Evolutionary conservation across 371 early-diverging fungal genomes (phyloP), one percentile per base, ranked within the genome.

Genomic region (Synchytrium microbalum): DNA sequence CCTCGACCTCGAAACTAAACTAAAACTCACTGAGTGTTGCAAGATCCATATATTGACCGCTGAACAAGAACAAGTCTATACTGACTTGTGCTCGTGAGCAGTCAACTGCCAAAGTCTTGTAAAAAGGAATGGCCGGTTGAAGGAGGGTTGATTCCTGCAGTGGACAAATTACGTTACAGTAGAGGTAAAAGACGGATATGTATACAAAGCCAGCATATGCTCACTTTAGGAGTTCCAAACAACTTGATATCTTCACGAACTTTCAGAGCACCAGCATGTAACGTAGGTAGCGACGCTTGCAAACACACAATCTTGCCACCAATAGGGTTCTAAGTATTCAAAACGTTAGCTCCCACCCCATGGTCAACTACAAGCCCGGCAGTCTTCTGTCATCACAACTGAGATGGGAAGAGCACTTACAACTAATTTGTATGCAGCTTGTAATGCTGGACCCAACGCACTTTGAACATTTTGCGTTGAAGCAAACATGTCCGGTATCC

Each of bases 51-150:
- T 92, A 91, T 67, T 91, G 88, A 14, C 71, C 66, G 52, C 93
- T 90, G 76, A 99, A 92, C 54, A 96, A 75, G 70, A 98, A 89
- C 76, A 95, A 84, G 69, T 98, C 98, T 19, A 98, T 86, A 28
- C 90, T 86, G 56, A 99, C 88, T 69, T 96, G 95, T 1, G 87
- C 79, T 23, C 90, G 87, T 25, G 95, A 89, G 72, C 97, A 93
- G 58, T 92, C 90, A 0, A 91, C 90, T 8, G 98, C 96, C 68
- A 95, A 86, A 28, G 84, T 80, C 78, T 98, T 96, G 84, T 98
- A 99, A 73, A 94, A 97, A 0, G 79, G 77, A 24, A 83, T 84
- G 26, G 89, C 85, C 10, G 96, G 85, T 65, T 91, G 88, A 33
- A 96, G 71, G 62, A 95, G 77, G 3, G 88, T 76, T 0, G 88